A percentile compares a stretch with the other conserved stretches of the same genome.
Conservation (phyloP, 768 basidiomycete species). For the Coprinopsis marcescibilis region DNA sequence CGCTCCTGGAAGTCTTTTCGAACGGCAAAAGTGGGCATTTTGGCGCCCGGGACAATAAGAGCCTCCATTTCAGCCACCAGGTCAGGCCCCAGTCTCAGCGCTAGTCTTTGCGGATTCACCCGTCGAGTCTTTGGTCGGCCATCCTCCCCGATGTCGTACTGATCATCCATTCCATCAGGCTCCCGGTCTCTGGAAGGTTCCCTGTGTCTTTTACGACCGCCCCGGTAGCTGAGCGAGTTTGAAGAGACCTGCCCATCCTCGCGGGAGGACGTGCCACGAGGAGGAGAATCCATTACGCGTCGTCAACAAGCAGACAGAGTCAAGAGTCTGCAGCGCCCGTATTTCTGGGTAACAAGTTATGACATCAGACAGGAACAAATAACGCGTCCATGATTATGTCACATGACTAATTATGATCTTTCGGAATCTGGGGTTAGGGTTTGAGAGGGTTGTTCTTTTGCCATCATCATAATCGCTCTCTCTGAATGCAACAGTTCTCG, state of each 20-base stretch:
- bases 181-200: background rate
- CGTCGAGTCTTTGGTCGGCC: conserved; percentile 40
- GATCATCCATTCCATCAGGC: conserved; percentile 7
- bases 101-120: conserved; percentile 67
- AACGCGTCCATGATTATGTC: too few species aligned
- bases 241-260: background rate
- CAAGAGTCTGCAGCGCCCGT: background rate
- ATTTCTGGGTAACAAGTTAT: background rate
- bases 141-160: conserved; percentile 22
- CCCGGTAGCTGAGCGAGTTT: conserved; percentile 45
- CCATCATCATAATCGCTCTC: too few species aligned
- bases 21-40: conserved; percentile 71
- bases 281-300: too few species aligned
- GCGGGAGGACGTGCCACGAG: too few species aligned
- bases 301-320: too few species aligned
- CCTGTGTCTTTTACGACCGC: conserved; percentile 61
- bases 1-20: conserved; percentile 68
- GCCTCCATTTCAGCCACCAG: conserved; percentile 69
- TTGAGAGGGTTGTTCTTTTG: too few species aligned
- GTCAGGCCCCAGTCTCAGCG: conserved; percentile 58
- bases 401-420: too few species aligned
- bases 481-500: too few species aligned
- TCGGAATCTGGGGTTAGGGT: too few species aligned
- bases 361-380: conserved; percentile 1
- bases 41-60: conserved; percentile 62